phyloP scores from a whole-genome alignment of 1,284 basidiomycete genomes.

The Kwoniella shivajii region DNA sequence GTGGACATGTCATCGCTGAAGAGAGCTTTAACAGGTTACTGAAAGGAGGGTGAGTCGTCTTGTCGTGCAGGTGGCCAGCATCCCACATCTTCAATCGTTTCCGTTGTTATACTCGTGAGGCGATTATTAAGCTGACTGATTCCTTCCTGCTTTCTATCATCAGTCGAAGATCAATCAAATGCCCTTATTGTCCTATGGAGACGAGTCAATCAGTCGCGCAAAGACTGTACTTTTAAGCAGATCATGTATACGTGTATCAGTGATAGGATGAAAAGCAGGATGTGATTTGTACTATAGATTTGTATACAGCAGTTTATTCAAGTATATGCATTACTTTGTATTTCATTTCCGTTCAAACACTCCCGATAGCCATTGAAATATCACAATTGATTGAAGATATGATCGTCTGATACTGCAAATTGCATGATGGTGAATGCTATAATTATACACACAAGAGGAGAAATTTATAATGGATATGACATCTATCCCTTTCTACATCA shows the following conservation, averaged over 20 bases:
- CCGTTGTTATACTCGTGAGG: too few relatives aligned
- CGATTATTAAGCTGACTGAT: not conserved
- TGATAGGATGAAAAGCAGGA: not conserved
- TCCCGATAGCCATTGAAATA: too few relatives aligned
- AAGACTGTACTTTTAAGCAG: constrained; percentile 47
- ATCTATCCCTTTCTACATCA: too few relatives aligned
- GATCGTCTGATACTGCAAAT: not conserved
- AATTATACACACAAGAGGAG: constrained; percentile 12
- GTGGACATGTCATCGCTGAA: constrained; percentile 90
- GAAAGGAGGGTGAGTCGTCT: constrained; percentile 80
- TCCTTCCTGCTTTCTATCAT: not conserved
- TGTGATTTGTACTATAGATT: not conserved
- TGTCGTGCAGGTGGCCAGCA: too few relatives aligned
- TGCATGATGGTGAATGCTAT: constrained; percentile 9
- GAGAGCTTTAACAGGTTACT: constrained; percentile 83
- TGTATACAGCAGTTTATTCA: too few relatives aligned
- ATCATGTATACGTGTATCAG: not conserved
- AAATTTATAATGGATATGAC: too few relatives aligned
- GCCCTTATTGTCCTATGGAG: constrained; percentile 54
- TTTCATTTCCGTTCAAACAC: too few relatives aligned
- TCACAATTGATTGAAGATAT: too few relatives aligned
- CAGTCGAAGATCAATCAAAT: constrained; percentile 50
- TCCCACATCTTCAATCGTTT: too few relatives aligned
- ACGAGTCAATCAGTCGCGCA: constrained; percentile 44
- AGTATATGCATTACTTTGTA: too few relatives aligned